phyloP scores from a whole-genome alignment of 176 grass and related monocot genomes.

The Pharus latifolius region DNA sequence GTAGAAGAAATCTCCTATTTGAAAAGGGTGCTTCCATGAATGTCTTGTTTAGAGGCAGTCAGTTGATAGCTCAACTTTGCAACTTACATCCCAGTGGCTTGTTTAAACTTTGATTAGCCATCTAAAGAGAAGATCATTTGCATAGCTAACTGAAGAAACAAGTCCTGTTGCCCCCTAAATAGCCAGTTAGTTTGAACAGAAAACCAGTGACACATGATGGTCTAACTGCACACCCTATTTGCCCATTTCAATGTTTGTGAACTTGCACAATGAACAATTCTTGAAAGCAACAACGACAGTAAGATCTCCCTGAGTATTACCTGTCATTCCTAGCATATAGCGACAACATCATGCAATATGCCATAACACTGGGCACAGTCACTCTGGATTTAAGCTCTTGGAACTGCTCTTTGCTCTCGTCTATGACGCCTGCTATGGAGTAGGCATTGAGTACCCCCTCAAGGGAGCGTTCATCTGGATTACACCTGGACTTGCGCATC shows the following conservation, averaged over 20 bases:
- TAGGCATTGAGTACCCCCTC: conserved; percentile 82
- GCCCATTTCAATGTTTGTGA: not conserved
- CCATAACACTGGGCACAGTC: conserved; percentile 48
- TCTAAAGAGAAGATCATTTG: not conserved
- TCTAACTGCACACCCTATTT: not conserved
- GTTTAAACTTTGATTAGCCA: conserved; percentile 8
- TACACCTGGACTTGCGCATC: conserved; percentile 88
- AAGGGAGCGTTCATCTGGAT: conserved; percentile 68
- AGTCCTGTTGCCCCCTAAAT: not conserved
- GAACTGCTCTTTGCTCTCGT: conserved; percentile 95
- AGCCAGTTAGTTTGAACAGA: not conserved
- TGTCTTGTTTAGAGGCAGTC: not conserved
- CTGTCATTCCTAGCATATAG: conserved; percentile 85
- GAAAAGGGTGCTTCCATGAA: not conserved
- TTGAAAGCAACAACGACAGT: not conserved
- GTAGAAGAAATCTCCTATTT: too few species aligned
- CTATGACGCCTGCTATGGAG: conserved; percentile 73
- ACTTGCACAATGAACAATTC: not conserved
- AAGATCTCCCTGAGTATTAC: conserved; percentile 24
- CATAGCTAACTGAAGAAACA: not conserved
- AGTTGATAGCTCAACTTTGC: not conserved
- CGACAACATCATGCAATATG: conserved; percentile 87
- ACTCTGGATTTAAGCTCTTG: conserved; percentile 56
- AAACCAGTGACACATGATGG: not conserved
- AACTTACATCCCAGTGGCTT: not conserved